Conservation (phyloP, 352 stramenopile genomes). For the Phytophthora hibernalis region DNA sequence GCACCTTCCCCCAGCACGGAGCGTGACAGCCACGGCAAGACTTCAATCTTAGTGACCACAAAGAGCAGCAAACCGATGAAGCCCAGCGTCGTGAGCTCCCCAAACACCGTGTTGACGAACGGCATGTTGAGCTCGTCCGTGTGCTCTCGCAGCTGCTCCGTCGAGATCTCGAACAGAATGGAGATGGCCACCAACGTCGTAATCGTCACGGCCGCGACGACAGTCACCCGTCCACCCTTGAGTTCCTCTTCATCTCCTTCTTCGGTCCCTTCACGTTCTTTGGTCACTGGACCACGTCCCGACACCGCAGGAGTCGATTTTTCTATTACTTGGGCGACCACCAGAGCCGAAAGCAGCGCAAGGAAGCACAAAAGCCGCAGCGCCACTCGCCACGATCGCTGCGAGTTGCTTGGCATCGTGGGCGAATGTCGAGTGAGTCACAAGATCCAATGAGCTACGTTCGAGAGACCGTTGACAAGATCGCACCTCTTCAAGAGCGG, state of each 20-base stretch:
- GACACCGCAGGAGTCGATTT: conserved; percentile 10
- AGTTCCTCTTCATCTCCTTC: conserved; percentile 9
- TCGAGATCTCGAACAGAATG: conserved; percentile 65
- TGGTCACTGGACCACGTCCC: not conserved
- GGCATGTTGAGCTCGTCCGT: conserved; percentile 79
- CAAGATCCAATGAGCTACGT: not conserved
- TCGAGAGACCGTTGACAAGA: conserved; percentile 11
- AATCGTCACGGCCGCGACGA: conserved; percentile 63
- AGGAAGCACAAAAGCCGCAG: conserved; percentile 21
- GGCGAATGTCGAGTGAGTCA: conserved; percentile 18
- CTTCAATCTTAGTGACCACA: conserved; percentile 69
- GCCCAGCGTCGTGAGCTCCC: conserved; percentile 75
- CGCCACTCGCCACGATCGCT: conserved; percentile 7
- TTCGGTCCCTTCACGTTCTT: conserved; percentile 6
- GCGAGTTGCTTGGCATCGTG: conserved; percentile 15
- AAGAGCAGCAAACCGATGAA: conserved; percentile 75
- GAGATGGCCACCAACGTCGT: conserved; percentile 65
- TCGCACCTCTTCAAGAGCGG: conserved; percentile 31
- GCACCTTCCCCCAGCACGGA: conserved; percentile 46
- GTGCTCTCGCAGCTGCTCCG: conserved; percentile 51
- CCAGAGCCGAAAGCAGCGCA: conserved; percentile 29
- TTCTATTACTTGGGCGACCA: conserved; percentile 32
- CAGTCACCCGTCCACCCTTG: conserved; percentile 36
- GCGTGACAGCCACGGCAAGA: conserved; percentile 55
- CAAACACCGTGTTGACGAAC: conserved; percentile 74